Percentiles rank a stretch among this genome's conserved stretches.
phyloP scores from a whole-genome alignment of 2,329 filamentous ascomycete species.

The Keithomyces neogunnii region DNA sequence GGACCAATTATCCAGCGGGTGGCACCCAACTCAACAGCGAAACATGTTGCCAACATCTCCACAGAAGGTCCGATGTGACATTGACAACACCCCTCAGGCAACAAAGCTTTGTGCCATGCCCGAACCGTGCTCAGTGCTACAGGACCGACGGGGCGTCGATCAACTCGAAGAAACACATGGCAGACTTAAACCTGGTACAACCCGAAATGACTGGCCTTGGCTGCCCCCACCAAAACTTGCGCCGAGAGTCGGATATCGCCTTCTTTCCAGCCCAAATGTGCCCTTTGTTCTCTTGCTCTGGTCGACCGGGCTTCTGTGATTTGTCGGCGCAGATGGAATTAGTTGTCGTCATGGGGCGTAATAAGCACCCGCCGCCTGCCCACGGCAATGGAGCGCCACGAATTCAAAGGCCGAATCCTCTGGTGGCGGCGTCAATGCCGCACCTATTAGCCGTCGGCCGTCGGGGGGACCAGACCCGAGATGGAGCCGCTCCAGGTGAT shows the following conservation, averaged over 20 bases:
- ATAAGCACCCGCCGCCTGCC: not conserved
- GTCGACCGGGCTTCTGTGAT: too few species aligned
- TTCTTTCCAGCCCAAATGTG: not conserved
- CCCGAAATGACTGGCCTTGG: not conserved
- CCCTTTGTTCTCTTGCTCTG: too few species aligned
- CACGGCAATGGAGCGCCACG: not conserved
- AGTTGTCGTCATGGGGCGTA: too few species aligned
- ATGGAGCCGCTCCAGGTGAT: too few species aligned
- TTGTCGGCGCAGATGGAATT: too few species aligned
- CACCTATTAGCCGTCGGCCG: not conserved
- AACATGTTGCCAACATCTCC: not conserved
- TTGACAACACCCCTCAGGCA: not conserved
- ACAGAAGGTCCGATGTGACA: slow-evolving; percentile 3
- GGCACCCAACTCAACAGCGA: too few species aligned
- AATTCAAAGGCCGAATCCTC: not conserved
- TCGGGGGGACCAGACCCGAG: not conserved
- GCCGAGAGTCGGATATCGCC: not conserved
- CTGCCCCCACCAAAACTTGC: not conserved
- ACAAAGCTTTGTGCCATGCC: not conserved
- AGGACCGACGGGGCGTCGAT: not conserved
- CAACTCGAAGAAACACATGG: slow-evolving; percentile 1
- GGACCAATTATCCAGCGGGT: too few species aligned
- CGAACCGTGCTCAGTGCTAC: not conserved
- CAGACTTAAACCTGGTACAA: not conserved
- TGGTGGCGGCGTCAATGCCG: not conserved